phyloP scores from a whole-genome alignment of 2,329 filamentous ascomycete species.

The Aspergillus sp. region DNA sequence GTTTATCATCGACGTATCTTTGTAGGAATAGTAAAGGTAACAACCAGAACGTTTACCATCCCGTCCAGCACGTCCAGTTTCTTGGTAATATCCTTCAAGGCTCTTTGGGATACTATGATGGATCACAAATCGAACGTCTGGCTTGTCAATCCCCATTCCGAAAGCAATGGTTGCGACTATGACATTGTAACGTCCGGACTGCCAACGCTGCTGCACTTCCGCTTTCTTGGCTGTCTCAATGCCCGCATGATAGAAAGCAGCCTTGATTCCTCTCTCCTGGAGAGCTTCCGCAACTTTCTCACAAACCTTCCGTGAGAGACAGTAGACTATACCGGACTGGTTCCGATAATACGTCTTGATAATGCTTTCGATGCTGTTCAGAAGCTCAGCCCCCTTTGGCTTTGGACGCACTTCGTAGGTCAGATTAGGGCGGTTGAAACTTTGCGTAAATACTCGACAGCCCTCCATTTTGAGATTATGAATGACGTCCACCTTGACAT shows the following conservation, averaged over 20 bases:
- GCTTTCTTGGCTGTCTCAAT: conserved; percentile 63
- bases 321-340: conserved; percentile 88
- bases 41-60: conserved; percentile 84
- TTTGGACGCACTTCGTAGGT: conserved; percentile 79
- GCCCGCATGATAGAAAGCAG: conserved; percentile 79
- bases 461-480: conserved; percentile 77
- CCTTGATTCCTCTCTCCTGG: conserved; percentile 56
- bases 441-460: conserved; percentile 78
- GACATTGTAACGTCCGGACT: conserved; percentile 69
- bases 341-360: conserved; percentile 64
- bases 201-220: conserved; percentile 72
- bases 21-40: conserved; percentile 80
- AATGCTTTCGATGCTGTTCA: conserved; percentile 47
- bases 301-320: conserved; percentile 74
- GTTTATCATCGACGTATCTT: conserved; percentile 65
- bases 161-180: conserved; percentile 98
- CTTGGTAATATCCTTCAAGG: conserved; percentile 95
- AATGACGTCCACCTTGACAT: conserved; percentile 86
- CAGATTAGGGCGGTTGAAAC: conserved; percentile 94
- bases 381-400: conserved; percentile 50
- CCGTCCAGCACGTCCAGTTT: conserved; percentile 88
- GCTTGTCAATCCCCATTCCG: conserved; percentile 99
- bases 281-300: conserved; percentile 72
- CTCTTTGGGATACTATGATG: conserved; percentile 92
- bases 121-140: conserved; percentile 92